Conservation (phyloP, 768 basidiomycete species). For the Omphalotus guepiniiformis region DNA sequence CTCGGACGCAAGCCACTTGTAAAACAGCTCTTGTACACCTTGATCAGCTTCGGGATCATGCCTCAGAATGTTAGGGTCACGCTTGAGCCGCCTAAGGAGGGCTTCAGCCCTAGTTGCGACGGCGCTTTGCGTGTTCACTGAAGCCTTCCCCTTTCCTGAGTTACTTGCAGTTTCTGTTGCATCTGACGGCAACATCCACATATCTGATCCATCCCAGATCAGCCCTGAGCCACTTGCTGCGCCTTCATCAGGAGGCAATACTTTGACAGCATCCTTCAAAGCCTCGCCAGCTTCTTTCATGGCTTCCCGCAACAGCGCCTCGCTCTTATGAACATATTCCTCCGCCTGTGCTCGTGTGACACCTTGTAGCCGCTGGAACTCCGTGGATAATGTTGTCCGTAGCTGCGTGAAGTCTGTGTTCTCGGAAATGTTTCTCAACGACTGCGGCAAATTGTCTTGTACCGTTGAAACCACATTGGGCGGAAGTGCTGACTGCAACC, state of each 20-base stretch:
- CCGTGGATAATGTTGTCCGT: slow-evolving; percentile 54
- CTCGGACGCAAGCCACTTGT: slow-evolving; percentile 50
- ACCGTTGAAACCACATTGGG: slow-evolving; percentile 68
- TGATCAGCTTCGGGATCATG: slow-evolving; percentile 71
- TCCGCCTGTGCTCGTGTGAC: slow-evolving; percentile 74
- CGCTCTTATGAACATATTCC: slow-evolving; percentile 78
- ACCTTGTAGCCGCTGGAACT: slow-evolving; percentile 73
- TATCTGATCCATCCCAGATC: slow-evolving; percentile 82
- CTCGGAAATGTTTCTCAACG: slow-evolving; percentile 56
- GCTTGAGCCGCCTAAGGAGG: slow-evolving; percentile 65
- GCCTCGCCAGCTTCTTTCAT: slow-evolving; percentile 80
- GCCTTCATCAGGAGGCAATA: slow-evolving; percentile 74
- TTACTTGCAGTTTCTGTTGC: slow-evolving; percentile 20
- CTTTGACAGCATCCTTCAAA: slow-evolving; percentile 85
- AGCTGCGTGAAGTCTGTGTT: slow-evolving; percentile 68
- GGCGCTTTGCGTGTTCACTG: slow-evolving; percentile 43
- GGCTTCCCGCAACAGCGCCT: slow-evolving; percentile 58
- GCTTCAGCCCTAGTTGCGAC: slow-evolving; percentile 75
- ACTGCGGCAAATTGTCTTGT: slow-evolving; percentile 64
- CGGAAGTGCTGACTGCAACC: slow-evolving; percentile 70
- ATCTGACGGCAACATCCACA: slow-evolving; percentile 70
- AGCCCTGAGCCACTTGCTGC: slow-evolving; percentile 30
- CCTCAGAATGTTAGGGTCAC: slow-evolving; percentile 70
- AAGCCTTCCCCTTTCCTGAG: slow-evolving; percentile 32
- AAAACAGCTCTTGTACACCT: slow-evolving; percentile 48